Percentiles rank a stretch among this genome's conserved stretches.
Evolutionary conservation across 2,329 filamentous ascomycete species (phyloP).

Genomic region (Aspergillus sp.): DNA sequence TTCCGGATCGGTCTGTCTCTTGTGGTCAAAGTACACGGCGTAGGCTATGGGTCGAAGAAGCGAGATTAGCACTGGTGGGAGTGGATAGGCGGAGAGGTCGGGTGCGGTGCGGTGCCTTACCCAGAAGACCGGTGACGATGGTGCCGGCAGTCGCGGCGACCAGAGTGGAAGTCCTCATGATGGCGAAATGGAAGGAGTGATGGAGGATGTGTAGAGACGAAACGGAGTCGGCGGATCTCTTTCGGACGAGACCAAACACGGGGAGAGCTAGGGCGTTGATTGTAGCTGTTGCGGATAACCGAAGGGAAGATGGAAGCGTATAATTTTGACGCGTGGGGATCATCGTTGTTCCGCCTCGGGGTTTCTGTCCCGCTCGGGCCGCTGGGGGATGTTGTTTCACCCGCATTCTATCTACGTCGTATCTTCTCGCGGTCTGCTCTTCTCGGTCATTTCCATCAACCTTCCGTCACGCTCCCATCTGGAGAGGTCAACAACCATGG

Average conservation of each 20-base stretch:
- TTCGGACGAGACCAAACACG: not conserved
- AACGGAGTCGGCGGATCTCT: not conserved
- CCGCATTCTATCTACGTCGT: constrained; percentile 8
- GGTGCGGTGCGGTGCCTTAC: constrained; percentile 32
- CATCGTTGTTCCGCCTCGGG: constrained; percentile 38
- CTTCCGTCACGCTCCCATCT: not conserved
- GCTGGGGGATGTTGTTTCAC: constrained; percentile 4
- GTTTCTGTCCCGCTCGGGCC: constrained; percentile 30
- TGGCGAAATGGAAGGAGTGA: constrained; percentile 21
- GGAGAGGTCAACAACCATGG: constrained; percentile 40
- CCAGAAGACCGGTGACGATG: constrained; percentile 56
- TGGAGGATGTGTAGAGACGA: not conserved
- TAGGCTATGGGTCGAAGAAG: constrained; percentile 47
- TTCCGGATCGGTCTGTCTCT: constrained; percentile 61
- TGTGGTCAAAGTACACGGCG: constrained; percentile 66
- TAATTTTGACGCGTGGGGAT: constrained; percentile 35
- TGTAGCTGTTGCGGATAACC: not conserved
- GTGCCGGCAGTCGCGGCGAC: constrained; percentile 59
- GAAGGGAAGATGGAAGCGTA: constrained; percentile 7
- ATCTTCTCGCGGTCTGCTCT: constrained; percentile 9
- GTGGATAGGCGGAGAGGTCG: not conserved
- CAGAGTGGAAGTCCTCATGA: constrained; percentile 57
- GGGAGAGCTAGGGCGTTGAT: not conserved
- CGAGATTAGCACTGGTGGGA: constrained; percentile 9
- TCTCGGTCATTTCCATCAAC: constrained; percentile 1